phyloP scores from a whole-genome alignment of 2,329 filamentous ascomycete species.

The Beauveria scarabaeidicola region DNA sequence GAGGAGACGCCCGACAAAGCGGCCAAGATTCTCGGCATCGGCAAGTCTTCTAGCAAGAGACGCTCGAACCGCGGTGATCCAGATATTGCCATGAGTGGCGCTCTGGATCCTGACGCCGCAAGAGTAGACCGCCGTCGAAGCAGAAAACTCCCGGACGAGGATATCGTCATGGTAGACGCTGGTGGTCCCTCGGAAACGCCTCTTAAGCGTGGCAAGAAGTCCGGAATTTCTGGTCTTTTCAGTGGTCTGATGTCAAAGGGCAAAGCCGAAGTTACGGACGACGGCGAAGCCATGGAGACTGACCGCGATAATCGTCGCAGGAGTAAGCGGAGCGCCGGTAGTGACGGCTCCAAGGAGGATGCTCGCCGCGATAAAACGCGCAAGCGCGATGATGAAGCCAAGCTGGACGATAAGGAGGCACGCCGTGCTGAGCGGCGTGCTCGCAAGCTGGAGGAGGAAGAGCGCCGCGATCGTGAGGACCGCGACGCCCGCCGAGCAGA shows the following conservation, averaged over 20 bases:
- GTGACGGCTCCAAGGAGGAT: slow-evolving; percentile 51
- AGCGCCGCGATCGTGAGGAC: slow-evolving; percentile 41
- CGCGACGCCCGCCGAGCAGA: slow-evolving; percentile 41
- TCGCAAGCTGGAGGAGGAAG: slow-evolving; percentile 39
- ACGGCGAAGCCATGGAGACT: slow-evolving; percentile 41
- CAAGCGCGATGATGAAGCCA: slow-evolving; percentile 15
- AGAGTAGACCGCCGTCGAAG: slow-evolving; percentile 27
- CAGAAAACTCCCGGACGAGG: slow-evolving; percentile 29
- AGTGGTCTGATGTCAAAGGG: slow-evolving; percentile 45
- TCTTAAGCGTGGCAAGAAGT: slow-evolving; percentile 37
- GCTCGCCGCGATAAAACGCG: slow-evolving; percentile 20
- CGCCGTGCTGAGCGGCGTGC: slow-evolving; percentile 47
- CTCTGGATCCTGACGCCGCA: slow-evolving; percentile 30
- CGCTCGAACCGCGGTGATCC: slow-evolving; percentile 39
- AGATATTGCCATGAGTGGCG: slow-evolving; percentile 40
- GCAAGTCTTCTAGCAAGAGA: slow-evolving; percentile 31
- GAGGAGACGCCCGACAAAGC: slow-evolving; percentile 65
- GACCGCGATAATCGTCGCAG: slow-evolving; percentile 56
- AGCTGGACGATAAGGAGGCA: slow-evolving; percentile 48
- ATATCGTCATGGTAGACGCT: slow-evolving; percentile 30
- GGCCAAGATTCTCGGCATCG: slow-evolving; percentile 63
- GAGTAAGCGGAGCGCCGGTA: slow-evolving; percentile 42
- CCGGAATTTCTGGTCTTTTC: slow-evolving; percentile 52
- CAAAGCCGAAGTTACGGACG: slow-evolving; percentile 39
- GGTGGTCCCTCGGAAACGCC: slow-evolving; percentile 24